Base-by-base conservation (phyloP, 495 filamentous ascomycete genomes). In the Jackrogersella minutella region DNA sequence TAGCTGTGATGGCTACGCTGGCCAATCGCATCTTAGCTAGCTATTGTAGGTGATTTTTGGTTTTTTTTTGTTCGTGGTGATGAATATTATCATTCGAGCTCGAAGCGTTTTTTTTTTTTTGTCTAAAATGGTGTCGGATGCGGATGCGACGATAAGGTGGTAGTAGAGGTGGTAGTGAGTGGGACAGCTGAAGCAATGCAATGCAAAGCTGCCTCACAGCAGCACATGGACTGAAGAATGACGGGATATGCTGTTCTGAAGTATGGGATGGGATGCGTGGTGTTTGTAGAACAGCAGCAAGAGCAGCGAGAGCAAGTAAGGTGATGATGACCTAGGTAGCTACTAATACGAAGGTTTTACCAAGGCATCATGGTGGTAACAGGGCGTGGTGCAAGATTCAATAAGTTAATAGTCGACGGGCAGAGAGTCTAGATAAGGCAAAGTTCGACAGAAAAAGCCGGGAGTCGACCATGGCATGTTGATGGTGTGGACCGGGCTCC, bases 1-100 rank as follows among this genome's bases (percentile, higher is more conserved):
- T n/a, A n/a, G 50, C 50, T 13, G 55, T 22, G 36, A 33, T 21
- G 26, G 55, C 16, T 17, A 64, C 7, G 40, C 34, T 10, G 14
- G 37, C 21, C 56, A 69, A 37, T 55, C 60, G 66, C 66, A 69
- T 69, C 47, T 43, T 64, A 40, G 21, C 14, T 61, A 34, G 33
- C 3, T 60, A 11, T 36, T 26, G n/a, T 28, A 0, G 26, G 28
- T 14, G 14, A n/a, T n/a, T n/a, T n/a, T n/a, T n/a, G n/a, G n/a
- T n/a, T n/a, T n/a, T n/a, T n/a, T n/a, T n/a, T 39, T 64, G 21
- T 10, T 33, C 28, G 31, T 36, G 31, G 17, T 55, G 37, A 28
- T 6, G 49, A n/a, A 51, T 50, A 17, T 24, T 63, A 55, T 59
- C 37, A 56, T 56, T 40, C 59, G 46, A 55, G 26, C n/a, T 53